Evolutionary conservation across 139 green algal genomes (phyloP).

Genomic region (Marvania coccoides): DNA sequence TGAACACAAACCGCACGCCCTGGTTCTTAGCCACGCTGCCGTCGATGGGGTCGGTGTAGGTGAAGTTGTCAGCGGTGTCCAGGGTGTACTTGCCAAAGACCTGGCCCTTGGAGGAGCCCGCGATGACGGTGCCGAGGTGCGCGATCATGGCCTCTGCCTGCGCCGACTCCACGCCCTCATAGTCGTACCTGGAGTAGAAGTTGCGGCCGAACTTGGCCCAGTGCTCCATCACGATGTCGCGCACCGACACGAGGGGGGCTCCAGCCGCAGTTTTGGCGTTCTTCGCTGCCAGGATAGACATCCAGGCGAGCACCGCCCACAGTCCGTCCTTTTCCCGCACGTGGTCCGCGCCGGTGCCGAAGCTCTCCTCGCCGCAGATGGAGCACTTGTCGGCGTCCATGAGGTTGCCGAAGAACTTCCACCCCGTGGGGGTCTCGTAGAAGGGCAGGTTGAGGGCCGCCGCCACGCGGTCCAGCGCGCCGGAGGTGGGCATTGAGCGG

Average conservation of each 20-base stretch:
- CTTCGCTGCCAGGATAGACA: constrained; percentile 84
- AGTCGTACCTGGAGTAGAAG: constrained; percentile 84
- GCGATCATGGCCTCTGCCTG: constrained; percentile 79
- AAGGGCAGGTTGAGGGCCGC: constrained; percentile 79
- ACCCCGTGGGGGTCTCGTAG: constrained; percentile 96
- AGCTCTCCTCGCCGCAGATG: constrained; percentile 96
- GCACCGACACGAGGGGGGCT: constrained; percentile 72
- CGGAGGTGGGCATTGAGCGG: constrained; percentile 94
- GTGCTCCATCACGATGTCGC: constrained; percentile 90
- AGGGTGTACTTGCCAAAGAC: constrained; percentile 75
- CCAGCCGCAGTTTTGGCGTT: constrained; percentile 83
- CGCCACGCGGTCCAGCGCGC: constrained; percentile 92
- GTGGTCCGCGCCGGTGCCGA: constrained; percentile 95
- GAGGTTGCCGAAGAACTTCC: constrained; percentile 99
- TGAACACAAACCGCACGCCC: constrained; percentile 94
- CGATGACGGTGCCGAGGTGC: constrained; percentile 66
- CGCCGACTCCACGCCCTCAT: constrained; percentile 79
- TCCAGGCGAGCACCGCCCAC: constrained; percentile 93
- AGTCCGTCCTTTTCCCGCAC: constrained; percentile 96
- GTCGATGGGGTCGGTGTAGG: constrained; percentile 96
- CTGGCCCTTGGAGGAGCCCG: constrained; percentile 40
- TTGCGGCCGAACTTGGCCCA: constrained; percentile 95
- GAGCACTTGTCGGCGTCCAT: constrained; percentile 94
- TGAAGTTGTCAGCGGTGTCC: constrained; percentile 89
- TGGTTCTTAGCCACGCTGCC: constrained; percentile 84